Evolutionary conservation across 495 filamentous ascomycete species (phyloP), one percentile per base, ranked within the genome.

Genomic region (Acidomyces sp.): DNA sequence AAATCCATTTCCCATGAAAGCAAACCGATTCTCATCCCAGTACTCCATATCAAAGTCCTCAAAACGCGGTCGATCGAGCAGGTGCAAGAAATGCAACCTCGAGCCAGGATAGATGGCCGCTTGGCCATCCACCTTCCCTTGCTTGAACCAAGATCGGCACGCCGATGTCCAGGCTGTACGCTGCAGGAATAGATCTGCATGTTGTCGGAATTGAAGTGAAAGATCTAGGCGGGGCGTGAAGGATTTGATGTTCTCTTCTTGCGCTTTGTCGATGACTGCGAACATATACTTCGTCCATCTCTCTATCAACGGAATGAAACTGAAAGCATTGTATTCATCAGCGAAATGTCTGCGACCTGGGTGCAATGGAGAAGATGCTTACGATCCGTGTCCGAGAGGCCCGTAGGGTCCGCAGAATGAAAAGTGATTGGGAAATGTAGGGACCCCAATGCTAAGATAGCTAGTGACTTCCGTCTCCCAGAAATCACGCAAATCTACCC

Each of bases 1-100:
- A 40, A 66, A 66, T 1, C 64, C 64, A 50, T 66, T 68, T 6
- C 64, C 64, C 45, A 66, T 35, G 35, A 59, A 68, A 1, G 50
- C 43, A 51, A 62, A 68, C 17, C 54, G 25, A 43, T 64, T 64
- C 18, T 47, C 45, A 33, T 54, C 54, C 49, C 51, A 55, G 37
- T 60, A 64, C 41, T 53, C 52, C 7, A 65, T 59, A 16, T 62
- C 55, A 43, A 53, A 67, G 38, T 67, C 64, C 39, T 67, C 64
- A 48, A 56, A 62, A 34, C 60, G 34, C 22, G 59, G 55, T 17
- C 39, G 17, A 34, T 48, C 42, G 58, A 68, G 35, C 34, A 64
- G 40, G 44, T 64, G 55, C 33, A 68, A 50, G 44, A 62, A 66
- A 41, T 61, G 55, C 17, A 65, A 47, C 7, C 65, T 49, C 5